These are phyloP conservation scores for Metschnikowia drakensbergensis DNA, from an alignment of 805 yeast genomes.

Conservation along the genomic window DNA sequence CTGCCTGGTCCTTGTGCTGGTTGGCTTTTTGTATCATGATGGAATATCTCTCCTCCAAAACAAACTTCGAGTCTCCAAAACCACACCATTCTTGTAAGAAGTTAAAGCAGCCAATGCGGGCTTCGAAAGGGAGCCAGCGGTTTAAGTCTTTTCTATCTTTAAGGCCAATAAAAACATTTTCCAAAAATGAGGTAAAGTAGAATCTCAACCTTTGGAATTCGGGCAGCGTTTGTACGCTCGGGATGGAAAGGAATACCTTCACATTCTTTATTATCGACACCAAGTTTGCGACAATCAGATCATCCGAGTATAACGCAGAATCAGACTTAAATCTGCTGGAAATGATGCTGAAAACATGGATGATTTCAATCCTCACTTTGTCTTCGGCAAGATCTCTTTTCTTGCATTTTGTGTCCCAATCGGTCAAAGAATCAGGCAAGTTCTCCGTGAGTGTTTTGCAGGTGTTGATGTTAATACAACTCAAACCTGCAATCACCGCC, in stretches of 20 bases:
- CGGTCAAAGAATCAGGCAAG: slow-evolving; percentile 55
- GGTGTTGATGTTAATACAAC: slow-evolving; percentile 86
- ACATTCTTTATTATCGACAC: slow-evolving; percentile 59
- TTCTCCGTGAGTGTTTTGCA: slow-evolving; percentile 78
- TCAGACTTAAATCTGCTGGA: slow-evolving; percentile 58
- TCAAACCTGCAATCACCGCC: slow-evolving; percentile 83
- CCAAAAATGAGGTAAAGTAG: slow-evolving; percentile 79
- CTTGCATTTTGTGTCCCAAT: slow-evolving; percentile 39
- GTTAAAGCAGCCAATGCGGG: slow-evolving; percentile 76
- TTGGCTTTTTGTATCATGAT: slow-evolving; percentile 47
- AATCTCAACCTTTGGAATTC: slow-evolving; percentile 75
- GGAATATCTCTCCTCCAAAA: slow-evolving; percentile 64
- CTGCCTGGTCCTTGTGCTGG: slow-evolving; percentile 37
- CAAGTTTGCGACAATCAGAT: slow-evolving; percentile 62
- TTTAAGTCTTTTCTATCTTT: slow-evolving; percentile 35
- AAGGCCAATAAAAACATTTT: slow-evolving; percentile 62
- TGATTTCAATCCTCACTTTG: slow-evolving; percentile 64
- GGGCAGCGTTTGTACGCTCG: slow-evolving; percentile 58
- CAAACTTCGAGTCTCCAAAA: slow-evolving; percentile 59
- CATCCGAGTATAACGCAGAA: slow-evolving; percentile 54
- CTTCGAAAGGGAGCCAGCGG: slow-evolving; percentile 79
- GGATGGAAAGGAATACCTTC: slow-evolving; percentile 53
- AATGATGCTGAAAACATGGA: slow-evolving; percentile 67
- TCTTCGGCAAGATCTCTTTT: slow-evolving; percentile 35
- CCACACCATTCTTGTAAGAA: slow-evolving; percentile 95